Base-by-base conservation (phyloP, 352 stramenopile species). In the Pythium angustatum region DNA sequence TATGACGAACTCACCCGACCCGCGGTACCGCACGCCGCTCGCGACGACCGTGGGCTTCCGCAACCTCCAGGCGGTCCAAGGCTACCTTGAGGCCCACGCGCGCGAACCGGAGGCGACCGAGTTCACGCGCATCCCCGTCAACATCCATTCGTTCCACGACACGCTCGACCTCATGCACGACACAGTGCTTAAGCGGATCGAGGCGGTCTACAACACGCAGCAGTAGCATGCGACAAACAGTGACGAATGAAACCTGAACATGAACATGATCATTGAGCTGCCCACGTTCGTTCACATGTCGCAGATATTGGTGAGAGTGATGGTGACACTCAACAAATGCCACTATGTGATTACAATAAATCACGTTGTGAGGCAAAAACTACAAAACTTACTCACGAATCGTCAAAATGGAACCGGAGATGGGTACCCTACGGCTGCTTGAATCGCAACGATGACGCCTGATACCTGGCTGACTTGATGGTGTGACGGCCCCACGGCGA, bases 61-160 rank as follows among this genome's bases (percentile, higher is more conserved):
- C 21, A 96, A 93, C 57, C 76, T 96, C 26, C 87, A 93, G 59
- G 68, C 74, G 50, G 81, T 96, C 53, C 87, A 96, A 73, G 71
- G 64, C n/a, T 93, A 93, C 55, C 67, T 96, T 36, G 54, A 79
- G 34, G 68, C 57, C 12, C 82, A 93, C 66, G 68, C 48, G 26
- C 52, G 67, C 22, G 80, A 87, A 27, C 55, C 72, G 0, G 75
- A 67, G 7, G 69, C 79, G 54, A 69, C 83, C 58, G 72, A 85
- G 19, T 96, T 96, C 68, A 91, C 83, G 10, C 71, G 88, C 56
- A 83, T 96, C 66, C 66, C 72, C 34, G 88, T 96, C 49, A 89
- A 96, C 59, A 71, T 92, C 43, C 83, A 96, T 62, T 96, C 87
- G 49, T 93, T 96, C 69, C 75, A 92, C 69, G 81, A 81, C n/a